These are phyloP conservation scores for Mycena galericulata DNA, from an alignment of 768 basidiomycete species.

Conservation along the genomic window DNA sequence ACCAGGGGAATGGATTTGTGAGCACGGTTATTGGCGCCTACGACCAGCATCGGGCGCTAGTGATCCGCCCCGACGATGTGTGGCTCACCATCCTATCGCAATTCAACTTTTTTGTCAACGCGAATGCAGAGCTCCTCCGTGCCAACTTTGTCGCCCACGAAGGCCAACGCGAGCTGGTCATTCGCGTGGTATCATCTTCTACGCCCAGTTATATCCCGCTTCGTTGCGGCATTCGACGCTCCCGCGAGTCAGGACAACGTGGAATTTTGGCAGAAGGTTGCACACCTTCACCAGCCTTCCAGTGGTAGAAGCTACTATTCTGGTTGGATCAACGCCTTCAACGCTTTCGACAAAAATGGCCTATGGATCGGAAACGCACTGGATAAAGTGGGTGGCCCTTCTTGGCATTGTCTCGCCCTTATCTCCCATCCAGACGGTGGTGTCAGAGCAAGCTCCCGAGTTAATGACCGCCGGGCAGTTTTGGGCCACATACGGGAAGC, in stretches of 20 bases:
- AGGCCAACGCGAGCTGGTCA: neutral
- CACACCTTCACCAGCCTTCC: neutral
- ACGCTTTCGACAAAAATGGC: neutral
- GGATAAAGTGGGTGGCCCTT: neutral
- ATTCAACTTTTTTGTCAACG: slow-evolving; percentile 1
- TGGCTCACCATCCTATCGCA: slow-evolving; percentile 3
- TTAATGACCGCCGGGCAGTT: neutral
- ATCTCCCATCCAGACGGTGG: neutral
- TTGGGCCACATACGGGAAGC: neutral
- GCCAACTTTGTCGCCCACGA: too few relatives aligned
- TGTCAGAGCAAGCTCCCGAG: neutral
- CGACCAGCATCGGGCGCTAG: neutral
- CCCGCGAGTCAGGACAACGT: too few relatives aligned
- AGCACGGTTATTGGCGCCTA: neutral
- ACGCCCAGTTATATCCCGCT: too few relatives aligned
- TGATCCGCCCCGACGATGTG: slow-evolving; percentile 9
- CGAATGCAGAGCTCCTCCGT: too few relatives aligned
- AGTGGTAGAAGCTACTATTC: neutral
- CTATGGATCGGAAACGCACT: neutral
- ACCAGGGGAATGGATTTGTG: slow-evolving; percentile 5
- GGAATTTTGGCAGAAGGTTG: neutral
- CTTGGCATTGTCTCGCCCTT: neutral
- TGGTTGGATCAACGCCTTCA: neutral
- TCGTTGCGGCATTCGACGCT: too few relatives aligned
- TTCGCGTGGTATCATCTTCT: neutral